A percentile compares a stretch with the other conserved stretches of the same genome.
Conservation (phyloP, 1,284 basidiomycete species). For the Amylostereum areolatum region DNA sequence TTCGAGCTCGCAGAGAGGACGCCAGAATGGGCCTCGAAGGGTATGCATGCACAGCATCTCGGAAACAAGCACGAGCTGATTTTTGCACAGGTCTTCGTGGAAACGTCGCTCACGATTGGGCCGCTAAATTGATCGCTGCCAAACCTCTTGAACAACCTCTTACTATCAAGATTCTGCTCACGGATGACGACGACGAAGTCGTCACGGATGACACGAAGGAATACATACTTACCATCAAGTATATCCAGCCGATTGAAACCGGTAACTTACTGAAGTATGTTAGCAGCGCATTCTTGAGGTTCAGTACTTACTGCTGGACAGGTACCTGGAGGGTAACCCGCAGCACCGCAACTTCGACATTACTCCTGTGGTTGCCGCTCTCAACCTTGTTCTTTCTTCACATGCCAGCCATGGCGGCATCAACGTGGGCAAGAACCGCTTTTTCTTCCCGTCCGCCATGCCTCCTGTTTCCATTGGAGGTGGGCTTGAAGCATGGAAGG, state of each 20-base stretch:
- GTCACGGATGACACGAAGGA: constrained; percentile 39
- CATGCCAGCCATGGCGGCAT: constrained; percentile 61
- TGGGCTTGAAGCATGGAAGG: constrained; percentile 62
- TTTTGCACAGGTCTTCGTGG: constrained; percentile 28
- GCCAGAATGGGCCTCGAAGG: constrained; percentile 45
- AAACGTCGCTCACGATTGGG: constrained; percentile 63
- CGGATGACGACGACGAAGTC: constrained; percentile 59
- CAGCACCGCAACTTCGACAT: constrained; percentile 61
- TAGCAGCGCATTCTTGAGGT: neutral
- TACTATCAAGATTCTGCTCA: constrained; percentile 48
- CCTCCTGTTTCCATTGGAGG: constrained; percentile 46
- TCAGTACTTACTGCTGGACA: constrained; percentile 20
- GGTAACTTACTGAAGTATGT: constrained; percentile 49
- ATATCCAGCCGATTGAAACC: constrained; percentile 51
- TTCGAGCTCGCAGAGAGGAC: constrained; percentile 66
- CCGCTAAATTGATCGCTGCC: constrained; percentile 57
- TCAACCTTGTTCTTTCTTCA: constrained; percentile 66
- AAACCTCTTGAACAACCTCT: constrained; percentile 53
- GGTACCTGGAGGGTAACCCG: constrained; percentile 54
- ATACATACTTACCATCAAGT: constrained; percentile 60
- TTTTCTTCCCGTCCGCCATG: constrained; percentile 57
- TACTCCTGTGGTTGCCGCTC: constrained; percentile 60
- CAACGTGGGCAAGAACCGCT: constrained; percentile 69
- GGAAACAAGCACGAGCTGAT: no score
- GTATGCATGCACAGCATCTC: constrained; percentile 11